Evolutionary conservation across 2,329 filamentous ascomycete genomes (phyloP), one percentile per base, ranked within the genome.

Genomic region (Chalara sp.): DNA sequence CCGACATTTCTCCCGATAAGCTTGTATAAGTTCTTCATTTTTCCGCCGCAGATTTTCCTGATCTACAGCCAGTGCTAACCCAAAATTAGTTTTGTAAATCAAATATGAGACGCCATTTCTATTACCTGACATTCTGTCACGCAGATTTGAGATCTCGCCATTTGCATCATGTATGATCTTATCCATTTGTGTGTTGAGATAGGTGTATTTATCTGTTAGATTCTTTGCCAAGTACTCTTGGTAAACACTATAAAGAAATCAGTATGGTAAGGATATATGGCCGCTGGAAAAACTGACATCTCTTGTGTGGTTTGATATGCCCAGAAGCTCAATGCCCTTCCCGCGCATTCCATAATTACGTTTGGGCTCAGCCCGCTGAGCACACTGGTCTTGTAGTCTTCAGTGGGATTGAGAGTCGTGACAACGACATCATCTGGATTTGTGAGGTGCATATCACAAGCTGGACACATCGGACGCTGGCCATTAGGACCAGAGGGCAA

Each of bases 371-470:
- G 71, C 0, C 92, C 92, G 62, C 87, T 89, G 8, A 96, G 73
- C 0, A 95, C 80, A 53, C 84, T 91, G 0, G 87, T 89, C 68
- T 95, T 95, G 73, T 93, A 95, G 58, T 95, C 89, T 61, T 96
- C 91, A 0, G 82, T 84, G 0, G 89, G 89, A 53, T 84, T 87
- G 40, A 96, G 74, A 32, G 82, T 77, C 1, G 84, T 79, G 21
- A 84, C 74, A 7, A 87, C 81, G 4, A 83, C 87, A 70, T 95
- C 89, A 59, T 95, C 86, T 0, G 81, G 81, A 55, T 84, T 86
- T 6, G 72, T 70, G 2, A 96, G 76, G 6, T 75, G 74, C 2
- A 81, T 78, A 33, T 80, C 73, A 63, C 92, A 97, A 30, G 87
- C 88, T 49, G 89, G 91, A 64, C 91, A 97, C 1, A 70, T 61